Evolutionary conservation across 139 green algal genomes (phyloP).

Genomic region (Zygnema circumcarinatum): DNA sequence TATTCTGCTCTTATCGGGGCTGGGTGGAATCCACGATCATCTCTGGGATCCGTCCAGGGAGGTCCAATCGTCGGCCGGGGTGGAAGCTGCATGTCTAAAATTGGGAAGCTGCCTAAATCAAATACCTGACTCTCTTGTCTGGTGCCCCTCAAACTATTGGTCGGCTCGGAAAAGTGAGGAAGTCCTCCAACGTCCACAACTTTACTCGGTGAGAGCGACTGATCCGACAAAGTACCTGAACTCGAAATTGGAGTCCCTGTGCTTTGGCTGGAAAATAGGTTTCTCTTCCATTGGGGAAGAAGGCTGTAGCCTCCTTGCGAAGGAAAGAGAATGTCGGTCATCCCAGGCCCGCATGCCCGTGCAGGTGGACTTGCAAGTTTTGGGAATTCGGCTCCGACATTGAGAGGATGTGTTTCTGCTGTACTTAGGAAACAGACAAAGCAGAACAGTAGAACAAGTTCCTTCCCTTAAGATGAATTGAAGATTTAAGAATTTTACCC

Average conservation of each 20-base stretch:
- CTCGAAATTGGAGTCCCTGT: neutral
- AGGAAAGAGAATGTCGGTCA: neutral
- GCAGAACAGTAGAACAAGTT: neutral
- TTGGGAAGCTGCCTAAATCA: neutral
- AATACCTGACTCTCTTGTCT: neutral
- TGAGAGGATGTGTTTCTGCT: neutral
- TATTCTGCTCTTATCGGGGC: neutral
- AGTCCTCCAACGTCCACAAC: neutral
- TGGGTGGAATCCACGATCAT: neutral
- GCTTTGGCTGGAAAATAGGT: neutral
- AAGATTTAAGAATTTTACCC: no score
- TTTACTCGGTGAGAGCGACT: neutral
- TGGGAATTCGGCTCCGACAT: neutral
- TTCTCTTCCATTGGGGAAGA: neutral
- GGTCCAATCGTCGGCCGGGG: neutral
- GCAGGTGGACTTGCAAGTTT: neutral
- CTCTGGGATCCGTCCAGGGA: neutral
- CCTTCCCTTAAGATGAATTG: no score
- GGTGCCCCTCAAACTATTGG: neutral
- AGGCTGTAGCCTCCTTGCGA: neutral
- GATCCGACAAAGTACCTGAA: neutral
- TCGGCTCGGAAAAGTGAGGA: neutral
- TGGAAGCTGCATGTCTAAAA: neutral
- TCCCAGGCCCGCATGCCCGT: neutral
- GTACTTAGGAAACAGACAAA: neutral